phyloP scores from a whole-genome alignment of 2,329 filamentous ascomycete genomes.

The Fusarium austroafricanum region DNA sequence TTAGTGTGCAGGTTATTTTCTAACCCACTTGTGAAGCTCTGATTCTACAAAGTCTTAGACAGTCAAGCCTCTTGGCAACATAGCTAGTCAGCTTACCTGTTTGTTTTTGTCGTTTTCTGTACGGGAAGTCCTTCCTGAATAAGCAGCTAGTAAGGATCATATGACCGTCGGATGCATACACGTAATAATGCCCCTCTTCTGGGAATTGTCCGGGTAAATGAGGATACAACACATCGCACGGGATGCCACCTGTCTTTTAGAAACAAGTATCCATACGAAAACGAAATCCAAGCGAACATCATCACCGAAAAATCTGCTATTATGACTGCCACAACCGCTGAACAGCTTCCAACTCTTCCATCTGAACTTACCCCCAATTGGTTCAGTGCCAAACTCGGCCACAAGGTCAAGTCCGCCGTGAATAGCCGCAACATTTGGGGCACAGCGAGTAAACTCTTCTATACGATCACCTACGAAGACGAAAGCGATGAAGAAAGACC shows the following conservation, averaged over 20 bases:
- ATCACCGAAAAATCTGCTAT: neutral
- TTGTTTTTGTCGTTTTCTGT: too few relatives aligned
- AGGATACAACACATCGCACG: neutral
- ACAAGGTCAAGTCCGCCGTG: conserved; percentile 37
- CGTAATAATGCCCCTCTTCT: conserved; percentile 1
- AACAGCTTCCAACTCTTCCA: conserved; percentile 39
- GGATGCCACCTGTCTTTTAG: neutral
- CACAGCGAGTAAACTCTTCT: conserved; percentile 47
- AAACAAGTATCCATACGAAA: neutral
- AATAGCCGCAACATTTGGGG: conserved; percentile 46
- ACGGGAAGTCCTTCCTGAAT: neutral
- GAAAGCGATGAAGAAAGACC: conserved; percentile 28
- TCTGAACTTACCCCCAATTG: conserved; percentile 40
- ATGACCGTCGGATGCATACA: neutral
- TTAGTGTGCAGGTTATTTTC: too few relatives aligned
- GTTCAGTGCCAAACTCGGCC: conserved; percentile 39
- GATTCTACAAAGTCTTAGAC: too few relatives aligned
- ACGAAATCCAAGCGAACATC: too few relatives aligned
- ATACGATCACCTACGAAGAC: conserved; percentile 46
- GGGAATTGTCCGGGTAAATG: conserved; percentile 1
- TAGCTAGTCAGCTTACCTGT: neutral
- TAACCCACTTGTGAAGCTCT: too few relatives aligned
- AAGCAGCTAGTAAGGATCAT: conserved; percentile 11
- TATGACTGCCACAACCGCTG: conserved; percentile 13
- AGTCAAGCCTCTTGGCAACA: too few relatives aligned